These are phyloP conservation scores for Herpetospermum pedunculosum DNA, from an alignment of 306 rosid genomes.

Conservation along the genomic window DNA sequence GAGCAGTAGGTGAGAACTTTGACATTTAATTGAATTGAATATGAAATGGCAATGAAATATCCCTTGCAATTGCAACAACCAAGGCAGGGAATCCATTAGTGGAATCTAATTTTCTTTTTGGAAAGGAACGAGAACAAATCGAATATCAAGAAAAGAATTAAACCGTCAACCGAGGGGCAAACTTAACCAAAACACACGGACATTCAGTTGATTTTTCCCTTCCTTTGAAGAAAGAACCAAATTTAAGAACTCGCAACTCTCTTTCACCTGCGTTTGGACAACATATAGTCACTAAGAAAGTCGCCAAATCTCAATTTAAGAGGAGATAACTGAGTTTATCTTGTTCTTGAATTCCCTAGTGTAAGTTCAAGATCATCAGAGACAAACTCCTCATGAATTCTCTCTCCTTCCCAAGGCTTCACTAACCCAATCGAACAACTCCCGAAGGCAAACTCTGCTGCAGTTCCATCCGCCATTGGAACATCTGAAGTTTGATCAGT, in stretches of 20 bases:
- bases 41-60: background rate
- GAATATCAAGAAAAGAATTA: background rate
- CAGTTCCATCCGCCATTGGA: slow-evolving; percentile 48
- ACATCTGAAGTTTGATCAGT: slow-evolving; percentile 30
- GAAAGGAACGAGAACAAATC: background rate
- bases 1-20: background rate
- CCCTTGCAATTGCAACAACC: background rate
- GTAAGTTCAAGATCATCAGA: slow-evolving; percentile 60
- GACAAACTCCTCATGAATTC: slow-evolving; percentile 46
- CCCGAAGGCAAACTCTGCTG: slow-evolving; percentile 49
- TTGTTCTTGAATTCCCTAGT: slow-evolving; percentile 37
- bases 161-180: slow-evolving; percentile 20
- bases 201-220: slow-evolving; percentile 17
- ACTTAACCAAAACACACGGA: slow-evolving; percentile 21
- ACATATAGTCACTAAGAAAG: background rate
- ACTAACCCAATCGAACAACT: slow-evolving; percentile 35
- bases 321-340: slow-evolving; percentile 15
- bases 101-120: slow-evolving; percentile 1
- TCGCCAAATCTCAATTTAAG: background rate
- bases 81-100: background rate
- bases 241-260: background rate
- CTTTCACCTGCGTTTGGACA: background rate
- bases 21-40: background rate
- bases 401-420: slow-evolving; percentile 63
- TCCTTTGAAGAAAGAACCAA: background rate